A percentile compares a stretch with the other conserved stretches of the same genome.
Evolutionary conservation across 305 asterid species (phyloP).

Genomic region (Lippia alba): DNA sequence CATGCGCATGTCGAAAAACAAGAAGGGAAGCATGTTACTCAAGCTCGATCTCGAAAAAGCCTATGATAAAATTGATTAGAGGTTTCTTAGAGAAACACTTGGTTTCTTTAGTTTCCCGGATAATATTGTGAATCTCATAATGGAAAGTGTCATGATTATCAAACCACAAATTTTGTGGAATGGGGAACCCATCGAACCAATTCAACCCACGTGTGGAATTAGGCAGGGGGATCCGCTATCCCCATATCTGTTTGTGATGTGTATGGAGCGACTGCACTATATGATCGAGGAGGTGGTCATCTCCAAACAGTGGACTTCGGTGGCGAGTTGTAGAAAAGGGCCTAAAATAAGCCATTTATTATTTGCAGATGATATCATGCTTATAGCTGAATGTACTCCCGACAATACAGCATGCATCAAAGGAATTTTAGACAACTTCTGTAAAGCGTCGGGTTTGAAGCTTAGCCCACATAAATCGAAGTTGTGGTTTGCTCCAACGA

Average conservation of each 20-base stretch:
- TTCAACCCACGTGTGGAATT: neutral
- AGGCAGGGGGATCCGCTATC: neutral
- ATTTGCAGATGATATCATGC: neutral
- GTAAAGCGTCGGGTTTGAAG: neutral
- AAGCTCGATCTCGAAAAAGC: neutral
- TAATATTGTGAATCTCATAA: too few species aligned
- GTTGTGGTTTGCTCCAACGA: neutral
- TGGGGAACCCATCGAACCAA: neutral
- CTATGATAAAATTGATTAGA: neutral
- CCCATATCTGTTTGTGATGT: neutral
- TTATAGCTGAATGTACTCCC: neutral
- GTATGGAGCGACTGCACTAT: neutral
- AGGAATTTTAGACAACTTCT: too few species aligned
- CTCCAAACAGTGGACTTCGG: neutral
- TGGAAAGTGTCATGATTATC: neutral
- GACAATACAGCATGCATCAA: neutral
- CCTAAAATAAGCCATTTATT: neutral
- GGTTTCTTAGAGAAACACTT: neutral
- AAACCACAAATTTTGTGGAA: neutral
- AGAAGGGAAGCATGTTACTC: neutral
- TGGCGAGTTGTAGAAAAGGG: neutral
- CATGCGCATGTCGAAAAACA: too few species aligned
- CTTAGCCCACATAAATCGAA: neutral
- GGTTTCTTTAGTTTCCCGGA: neutral
- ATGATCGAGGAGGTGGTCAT: neutral